These are phyloP conservation scores for Eucalyptus urophylla DNA, from an alignment of 345 rosid genomes.

Conservation along the genomic window DNA sequence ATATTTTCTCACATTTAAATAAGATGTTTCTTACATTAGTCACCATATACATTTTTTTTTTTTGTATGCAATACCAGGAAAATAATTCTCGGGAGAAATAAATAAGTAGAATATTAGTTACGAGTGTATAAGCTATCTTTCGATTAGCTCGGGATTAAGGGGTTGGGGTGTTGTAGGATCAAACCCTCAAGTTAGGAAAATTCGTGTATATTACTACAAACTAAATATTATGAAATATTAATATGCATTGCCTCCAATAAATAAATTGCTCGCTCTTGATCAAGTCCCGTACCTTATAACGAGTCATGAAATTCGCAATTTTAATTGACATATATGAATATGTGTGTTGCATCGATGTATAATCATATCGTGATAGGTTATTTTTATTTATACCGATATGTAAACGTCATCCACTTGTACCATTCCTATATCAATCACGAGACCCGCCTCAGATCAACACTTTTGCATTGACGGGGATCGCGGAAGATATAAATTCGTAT, in stretches of 20 bases:
- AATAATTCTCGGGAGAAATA: not conserved
- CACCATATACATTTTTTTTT: too few relatives aligned
- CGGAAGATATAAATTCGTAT: not conserved
- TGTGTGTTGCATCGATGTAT: too few relatives aligned
- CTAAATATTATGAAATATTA: not conserved
- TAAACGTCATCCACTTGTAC: not conserved
- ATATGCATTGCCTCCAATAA: not conserved
- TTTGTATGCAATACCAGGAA: not conserved
- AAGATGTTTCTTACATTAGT: too few relatives aligned
- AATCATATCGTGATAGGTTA: not conserved
- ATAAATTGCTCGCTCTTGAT: not conserved
- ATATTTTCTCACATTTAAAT: too few relatives aligned
- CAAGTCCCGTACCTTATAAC: not conserved
- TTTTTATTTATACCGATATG: too few relatives aligned
- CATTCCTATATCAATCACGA: not conserved
- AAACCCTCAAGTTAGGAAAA: not conserved
- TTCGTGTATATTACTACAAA: not conserved
- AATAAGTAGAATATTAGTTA: not conserved
- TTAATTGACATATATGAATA: too few relatives aligned
- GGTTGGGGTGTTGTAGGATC: not conserved
- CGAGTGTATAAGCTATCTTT: not conserved
- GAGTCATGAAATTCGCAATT: rapidly evolving
- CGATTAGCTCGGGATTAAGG: not conserved
- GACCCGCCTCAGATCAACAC: not conserved
- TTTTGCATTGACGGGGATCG: not conserved